Base-by-base conservation (phyloP, 441 rosid genomes). In the Croton setiger region DNA sequence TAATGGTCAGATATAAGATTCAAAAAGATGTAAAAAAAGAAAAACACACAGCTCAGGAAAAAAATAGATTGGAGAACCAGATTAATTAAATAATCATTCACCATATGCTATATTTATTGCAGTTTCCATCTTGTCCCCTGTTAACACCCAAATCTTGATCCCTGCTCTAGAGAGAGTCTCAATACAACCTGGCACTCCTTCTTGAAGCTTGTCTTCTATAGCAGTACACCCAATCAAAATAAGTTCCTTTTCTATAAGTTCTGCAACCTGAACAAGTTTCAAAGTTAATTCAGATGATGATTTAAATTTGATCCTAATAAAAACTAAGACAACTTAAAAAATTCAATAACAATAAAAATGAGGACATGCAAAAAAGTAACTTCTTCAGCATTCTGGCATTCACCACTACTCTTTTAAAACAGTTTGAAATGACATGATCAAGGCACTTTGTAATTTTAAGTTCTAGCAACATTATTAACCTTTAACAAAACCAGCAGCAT, bases 201-300 rank as follows among this genome's bases (percentile, higher is more conserved):
- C 99, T 81, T 96, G 99, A 81, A 96, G 98, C 72, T 96, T 96
- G 83, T 96, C 99, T 87, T 96, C 99, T 79, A 96, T 96, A n/a
- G 99, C 99, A 74, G 99, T 96, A 76, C 85, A 76, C 41, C 99
- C 99, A 74, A 96, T 96, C 83, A 96, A 82, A 76, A 75, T 74
- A 71, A 96, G 97, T 77, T 96, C 93, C 80, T 87, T 90, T 70
- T 96, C 99, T 61, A 96, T 85, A 71, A 88, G 86, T 82, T 96
- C 98, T 41, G 95, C 93, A 59, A 93, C 98, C 99, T 96, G 79
- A 79, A 88, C 58, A 68, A 72, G 67, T 75, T 75, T 67, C 72
- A 20, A 66, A 58, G 49, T 66, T 60, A 39, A 23, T 60, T 20
- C 41, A 67, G 52, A 72, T 47, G 48, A 68, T 72, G 39, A 67